A percentile compares a stretch with the other conserved stretches of the same genome.
phyloP scores from a whole-genome alignment of 768 basidiomycete genomes.

The Tephrocybe sp. region DNA sequence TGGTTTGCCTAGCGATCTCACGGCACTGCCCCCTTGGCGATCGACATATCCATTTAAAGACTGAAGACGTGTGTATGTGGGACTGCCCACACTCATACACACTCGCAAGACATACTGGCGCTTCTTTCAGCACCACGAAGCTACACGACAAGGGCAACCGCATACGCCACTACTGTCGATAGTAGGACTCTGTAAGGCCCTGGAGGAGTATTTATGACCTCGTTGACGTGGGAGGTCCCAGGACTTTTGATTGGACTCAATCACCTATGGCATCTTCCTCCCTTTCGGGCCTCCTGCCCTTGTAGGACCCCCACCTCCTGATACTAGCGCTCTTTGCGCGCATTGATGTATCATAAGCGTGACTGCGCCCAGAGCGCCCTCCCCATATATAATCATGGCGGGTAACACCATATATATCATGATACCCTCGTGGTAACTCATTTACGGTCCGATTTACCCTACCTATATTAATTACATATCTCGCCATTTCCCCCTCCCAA shows the following conservation, averaged over 20 bases:
- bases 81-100: too few species aligned
- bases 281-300: slow-evolving; percentile 12
- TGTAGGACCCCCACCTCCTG: slow-evolving; percentile 7
- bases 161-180: neutral
- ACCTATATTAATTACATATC: neutral
- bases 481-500: neutral
- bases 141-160: neutral
- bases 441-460: slow-evolving; percentile 3
- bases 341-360: slow-evolving; percentile 4
- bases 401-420: slow-evolving; percentile 12
- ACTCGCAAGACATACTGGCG: neutral
- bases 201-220: slow-evolving; percentile 19
- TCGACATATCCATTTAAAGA: slow-evolving; percentile 7
- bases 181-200: neutral
- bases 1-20: neutral
- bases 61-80: neutral
- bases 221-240: slow-evolving; percentile 8
- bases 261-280: slow-evolving; percentile 11
- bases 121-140: neutral
- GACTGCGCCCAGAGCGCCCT: slow-evolving; percentile 1
- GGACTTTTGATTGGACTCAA: slow-evolving; percentile 14
- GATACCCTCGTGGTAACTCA: slow-evolving; percentile 17
- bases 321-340: slow-evolving; percentile 8
- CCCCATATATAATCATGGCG: neutral
- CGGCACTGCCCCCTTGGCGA: slow-evolving; percentile 12